phyloP scores from a whole-genome alignment of 2,329 filamentous ascomycete species.

The Beauveria varroae region DNA sequence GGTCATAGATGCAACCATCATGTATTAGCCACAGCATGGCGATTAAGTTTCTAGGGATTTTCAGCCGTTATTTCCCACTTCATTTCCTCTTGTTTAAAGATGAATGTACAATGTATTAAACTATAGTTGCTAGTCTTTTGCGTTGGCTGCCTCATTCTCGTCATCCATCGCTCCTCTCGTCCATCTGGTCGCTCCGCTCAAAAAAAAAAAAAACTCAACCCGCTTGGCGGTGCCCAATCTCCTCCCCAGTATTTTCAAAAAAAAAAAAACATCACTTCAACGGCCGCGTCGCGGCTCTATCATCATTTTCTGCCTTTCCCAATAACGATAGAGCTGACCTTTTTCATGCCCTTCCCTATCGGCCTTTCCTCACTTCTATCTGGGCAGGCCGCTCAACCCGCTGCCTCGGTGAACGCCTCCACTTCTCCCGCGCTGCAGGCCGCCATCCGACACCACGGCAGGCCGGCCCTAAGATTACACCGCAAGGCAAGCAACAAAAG shows the following conservation, averaged over 20 bases:
- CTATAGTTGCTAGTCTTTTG: background rate
- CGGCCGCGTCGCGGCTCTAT: background rate
- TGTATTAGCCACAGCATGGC: too few species aligned
- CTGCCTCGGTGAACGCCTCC: background rate
- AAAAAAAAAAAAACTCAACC: background rate
- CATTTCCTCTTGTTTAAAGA: too few species aligned
- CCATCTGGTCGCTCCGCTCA: background rate
- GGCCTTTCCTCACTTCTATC: background rate
- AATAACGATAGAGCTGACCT: background rate
- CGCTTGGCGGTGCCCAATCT: background rate
- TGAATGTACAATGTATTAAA: too few species aligned
- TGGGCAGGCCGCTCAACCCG: background rate
- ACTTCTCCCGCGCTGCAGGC: background rate
- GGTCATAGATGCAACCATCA: background rate
- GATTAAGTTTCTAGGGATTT: too few species aligned
- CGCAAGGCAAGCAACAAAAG: background rate
- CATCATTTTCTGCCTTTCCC: background rate
- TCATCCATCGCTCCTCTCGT: background rate
- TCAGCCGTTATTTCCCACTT: too few species aligned
- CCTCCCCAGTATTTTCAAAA: background rate
- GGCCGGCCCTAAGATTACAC: background rate
- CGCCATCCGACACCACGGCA: background rate
- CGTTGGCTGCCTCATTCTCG: background rate
- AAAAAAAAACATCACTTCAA: background rate
- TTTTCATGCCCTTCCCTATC: background rate